Evolutionary conservation across 176 grass and related monocot species (phyloP).

Genomic region (Rhynchospora pubera): DNA sequence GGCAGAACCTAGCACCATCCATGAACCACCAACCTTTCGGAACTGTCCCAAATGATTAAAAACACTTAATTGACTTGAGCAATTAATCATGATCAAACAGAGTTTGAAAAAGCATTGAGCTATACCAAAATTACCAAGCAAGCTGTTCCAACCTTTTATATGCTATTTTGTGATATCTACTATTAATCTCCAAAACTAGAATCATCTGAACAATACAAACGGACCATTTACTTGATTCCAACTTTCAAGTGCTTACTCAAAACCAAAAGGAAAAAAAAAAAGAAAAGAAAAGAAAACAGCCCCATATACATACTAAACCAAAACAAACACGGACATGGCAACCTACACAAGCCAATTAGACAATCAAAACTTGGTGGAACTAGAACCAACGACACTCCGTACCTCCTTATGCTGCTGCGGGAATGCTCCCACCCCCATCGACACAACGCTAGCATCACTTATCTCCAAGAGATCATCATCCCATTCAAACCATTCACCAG

Average conservation of each 20-base stretch:
- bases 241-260: background rate
- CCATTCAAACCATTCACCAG: background rate
- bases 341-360: slow-evolving; percentile 27
- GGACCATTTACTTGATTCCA: background rate
- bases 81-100: background rate
- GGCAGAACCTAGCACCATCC: background rate
- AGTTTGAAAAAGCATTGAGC: background rate
- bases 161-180: background rate
- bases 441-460: slow-evolving; percentile 50
- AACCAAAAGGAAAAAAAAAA: background rate
- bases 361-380: slow-evolving; percentile 60
- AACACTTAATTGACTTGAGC: background rate
- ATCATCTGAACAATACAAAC: background rate
- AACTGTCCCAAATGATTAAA: background rate
- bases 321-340: slow-evolving; percentile 18
- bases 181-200: background rate
- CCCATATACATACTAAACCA: slow-evolving; percentile 7
- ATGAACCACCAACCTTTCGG: background rate
- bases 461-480: slow-evolving; percentile 13
- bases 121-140: background rate
- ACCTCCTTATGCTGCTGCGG: slow-evolving; percentile 41
- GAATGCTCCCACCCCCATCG: slow-evolving; percentile 75
- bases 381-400: slow-evolving; percentile 22
- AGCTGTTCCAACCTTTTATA: background rate
- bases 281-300: background rate